Evolutionary conservation across 371 early-diverging fungal species (phyloP).

Genomic region (Mucor indicus): DNA sequence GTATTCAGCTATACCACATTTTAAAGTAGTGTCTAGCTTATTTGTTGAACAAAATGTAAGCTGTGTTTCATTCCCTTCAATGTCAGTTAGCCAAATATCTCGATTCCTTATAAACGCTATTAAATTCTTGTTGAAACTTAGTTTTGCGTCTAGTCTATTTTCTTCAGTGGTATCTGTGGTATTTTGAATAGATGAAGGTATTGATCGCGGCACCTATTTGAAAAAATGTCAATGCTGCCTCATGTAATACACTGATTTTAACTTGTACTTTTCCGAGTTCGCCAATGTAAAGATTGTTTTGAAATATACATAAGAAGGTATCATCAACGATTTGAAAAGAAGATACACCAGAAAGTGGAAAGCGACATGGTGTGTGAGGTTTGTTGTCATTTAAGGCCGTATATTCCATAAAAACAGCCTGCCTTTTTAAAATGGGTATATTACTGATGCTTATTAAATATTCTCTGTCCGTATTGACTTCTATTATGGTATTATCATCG

Average conservation of each 20-base stretch:
- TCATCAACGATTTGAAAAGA: slow-evolving; percentile 5
- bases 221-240: background rate
- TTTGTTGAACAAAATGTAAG: slow-evolving; percentile 56
- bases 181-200: no score
- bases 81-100: slow-evolving; percentile 65
- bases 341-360: slow-evolving; percentile 3
- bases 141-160: slow-evolving; percentile 61
- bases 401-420: slow-evolving; percentile 17
- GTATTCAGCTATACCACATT: slow-evolving; percentile 70
- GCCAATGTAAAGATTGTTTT: slow-evolving; percentile 7
- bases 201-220: slow-evolving; percentile 8
- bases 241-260: background rate
- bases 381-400: background rate
- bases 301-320: slow-evolving; percentile 5
- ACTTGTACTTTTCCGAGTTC: slow-evolving; percentile 11
- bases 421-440: background rate
- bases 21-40: slow-evolving; percentile 31
- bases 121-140: slow-evolving; percentile 47
- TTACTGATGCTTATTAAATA: slow-evolving; percentile 3
- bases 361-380: background rate
- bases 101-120: slow-evolving; percentile 62
- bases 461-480: no score
- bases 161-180: no score
- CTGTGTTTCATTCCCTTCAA: slow-evolving; percentile 58
- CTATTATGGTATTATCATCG: no score